Conservation (phyloP, 2,329 filamentous ascomycete species). For the Gaeumannomyces tritici region DNA sequence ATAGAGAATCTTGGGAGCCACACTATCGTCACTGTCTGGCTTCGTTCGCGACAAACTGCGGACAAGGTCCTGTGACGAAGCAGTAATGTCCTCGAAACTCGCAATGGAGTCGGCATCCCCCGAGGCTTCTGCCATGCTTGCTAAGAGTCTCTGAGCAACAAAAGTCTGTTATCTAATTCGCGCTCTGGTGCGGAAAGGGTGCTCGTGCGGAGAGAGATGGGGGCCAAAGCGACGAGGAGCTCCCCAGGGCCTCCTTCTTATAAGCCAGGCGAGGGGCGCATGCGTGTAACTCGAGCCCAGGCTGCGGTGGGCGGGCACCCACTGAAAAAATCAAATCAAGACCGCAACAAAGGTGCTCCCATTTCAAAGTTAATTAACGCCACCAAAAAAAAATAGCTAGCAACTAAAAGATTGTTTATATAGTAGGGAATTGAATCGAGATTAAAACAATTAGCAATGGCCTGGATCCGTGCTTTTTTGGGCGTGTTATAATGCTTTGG, state of each 20-base stretch:
- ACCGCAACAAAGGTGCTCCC: too few species aligned
- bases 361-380: too few species aligned
- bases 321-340: too few species aligned
- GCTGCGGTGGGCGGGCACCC: too few species aligned
- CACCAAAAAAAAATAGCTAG: too few species aligned
- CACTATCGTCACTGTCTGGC: constrained; percentile 8
- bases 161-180: not conserved
- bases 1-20: constrained; percentile 31
- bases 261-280: not conserved
- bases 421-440: too few species aligned
- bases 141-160: not conserved
- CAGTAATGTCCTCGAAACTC: constrained; percentile 22
- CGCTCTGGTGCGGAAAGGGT: too few species aligned
- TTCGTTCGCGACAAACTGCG: constrained; percentile 8
- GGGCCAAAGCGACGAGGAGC: too few species aligned
- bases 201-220: not conserved
- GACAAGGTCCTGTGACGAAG: constrained; percentile 1
- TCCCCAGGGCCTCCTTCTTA: not conserved
- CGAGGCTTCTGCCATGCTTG: not conserved
- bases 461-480: too few species aligned
- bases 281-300: not conserved
- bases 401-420: too few species aligned
- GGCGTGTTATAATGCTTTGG: too few species aligned
- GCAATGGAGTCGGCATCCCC: constrained; percentile 19
- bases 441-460: too few species aligned